Evolutionary conservation across 2,329 filamentous ascomycete species (phyloP).

Genomic region (Massarina eburnea): DNA sequence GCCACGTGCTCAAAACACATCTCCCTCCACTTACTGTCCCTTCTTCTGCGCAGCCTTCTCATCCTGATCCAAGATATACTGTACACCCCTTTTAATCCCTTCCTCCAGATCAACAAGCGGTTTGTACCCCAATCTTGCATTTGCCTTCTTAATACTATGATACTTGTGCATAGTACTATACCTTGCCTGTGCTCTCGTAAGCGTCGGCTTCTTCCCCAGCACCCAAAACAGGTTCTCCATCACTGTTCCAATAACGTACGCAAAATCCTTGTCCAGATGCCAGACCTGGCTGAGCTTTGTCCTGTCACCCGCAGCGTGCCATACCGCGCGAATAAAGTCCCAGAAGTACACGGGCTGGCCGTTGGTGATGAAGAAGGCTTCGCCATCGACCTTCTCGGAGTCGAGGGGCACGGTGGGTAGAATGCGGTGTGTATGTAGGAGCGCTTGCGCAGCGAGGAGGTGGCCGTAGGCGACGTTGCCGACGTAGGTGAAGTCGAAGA

Average conservation of each 20-base stretch:
- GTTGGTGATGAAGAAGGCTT: slow-evolving; percentile 56
- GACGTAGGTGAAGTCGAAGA: slow-evolving; percentile 58
- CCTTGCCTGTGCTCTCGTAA: slow-evolving; percentile 54
- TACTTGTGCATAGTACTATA: slow-evolving; percentile 77
- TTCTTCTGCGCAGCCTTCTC: slow-evolving; percentile 38
- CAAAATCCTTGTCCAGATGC: slow-evolving; percentile 46
- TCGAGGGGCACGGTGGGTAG: slow-evolving; percentile 44
- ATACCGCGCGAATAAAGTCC: slow-evolving; percentile 52
- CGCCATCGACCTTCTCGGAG: slow-evolving; percentile 51
- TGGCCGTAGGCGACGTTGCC: slow-evolving; percentile 56
- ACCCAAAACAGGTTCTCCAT: slow-evolving; percentile 51
- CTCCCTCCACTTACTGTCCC: slow-evolving; percentile 25
- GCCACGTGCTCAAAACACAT: not conserved
- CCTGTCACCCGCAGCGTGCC: slow-evolving; percentile 48
- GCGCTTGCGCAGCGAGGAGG: slow-evolving; percentile 52
- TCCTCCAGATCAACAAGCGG: slow-evolving; percentile 69
- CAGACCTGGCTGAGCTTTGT: slow-evolving; percentile 45
- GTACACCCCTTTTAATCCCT: slow-evolving; percentile 54
- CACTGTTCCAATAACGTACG: slow-evolving; percentile 45
- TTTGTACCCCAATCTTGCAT: slow-evolving; percentile 67
- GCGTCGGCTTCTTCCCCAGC: slow-evolving; percentile 48
- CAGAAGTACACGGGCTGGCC: slow-evolving; percentile 54
- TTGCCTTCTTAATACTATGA: slow-evolving; percentile 76
- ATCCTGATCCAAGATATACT: slow-evolving; percentile 41
- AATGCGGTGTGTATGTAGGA: slow-evolving; percentile 48